Evolutionary conservation across 2,329 filamentous ascomycete species (phyloP).

Genomic region (Hymenoscyphus repandus): DNA sequence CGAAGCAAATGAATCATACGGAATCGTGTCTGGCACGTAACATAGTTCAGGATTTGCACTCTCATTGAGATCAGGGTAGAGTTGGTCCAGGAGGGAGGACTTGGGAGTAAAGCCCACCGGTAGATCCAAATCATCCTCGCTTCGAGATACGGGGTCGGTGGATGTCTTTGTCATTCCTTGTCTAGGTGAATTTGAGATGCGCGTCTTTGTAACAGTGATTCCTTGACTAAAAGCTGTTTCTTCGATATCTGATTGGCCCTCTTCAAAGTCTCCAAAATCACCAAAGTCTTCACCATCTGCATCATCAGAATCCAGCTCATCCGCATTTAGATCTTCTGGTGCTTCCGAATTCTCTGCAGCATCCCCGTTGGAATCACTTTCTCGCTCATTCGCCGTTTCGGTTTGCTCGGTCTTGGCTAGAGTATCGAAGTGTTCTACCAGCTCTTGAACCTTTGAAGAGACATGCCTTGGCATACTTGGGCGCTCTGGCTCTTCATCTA

Average conservation of each 20-base stretch:
- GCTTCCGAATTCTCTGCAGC: neutral
- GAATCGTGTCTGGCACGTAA: slow-evolving; percentile 26
- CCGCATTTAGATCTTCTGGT: neutral
- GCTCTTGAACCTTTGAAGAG: slow-evolving; percentile 24
- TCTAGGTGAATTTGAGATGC: neutral
- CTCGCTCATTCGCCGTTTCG: neutral
- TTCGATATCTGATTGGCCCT: slow-evolving; percentile 24
- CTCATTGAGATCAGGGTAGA: slow-evolving; percentile 24
- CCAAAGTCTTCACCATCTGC: slow-evolving; percentile 18
- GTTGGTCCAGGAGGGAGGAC: slow-evolving; percentile 19
- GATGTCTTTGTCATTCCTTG: neutral
- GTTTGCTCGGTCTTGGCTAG: slow-evolving; percentile 16
- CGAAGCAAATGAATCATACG: slow-evolving; percentile 45
- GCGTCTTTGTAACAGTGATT: neutral
- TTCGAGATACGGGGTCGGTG: neutral
- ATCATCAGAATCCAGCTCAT: neutral
- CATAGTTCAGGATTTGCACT: slow-evolving; percentile 20
- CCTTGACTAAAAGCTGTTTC: neutral
- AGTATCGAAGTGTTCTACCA: slow-evolving; percentile 27
- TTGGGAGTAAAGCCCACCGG: slow-evolving; percentile 25
- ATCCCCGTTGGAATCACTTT: neutral
- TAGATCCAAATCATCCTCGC: slow-evolving; percentile 1
- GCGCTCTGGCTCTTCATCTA: slow-evolving; percentile 28
- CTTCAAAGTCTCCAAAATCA: slow-evolving; percentile 36
- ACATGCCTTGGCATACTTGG: slow-evolving; percentile 12